Percentiles rank a stretch among this genome's conserved stretches.
phyloP scores from a whole-genome alignment of 2,329 filamentous ascomycete species.

The Arthrocladium fulminans region DNA sequence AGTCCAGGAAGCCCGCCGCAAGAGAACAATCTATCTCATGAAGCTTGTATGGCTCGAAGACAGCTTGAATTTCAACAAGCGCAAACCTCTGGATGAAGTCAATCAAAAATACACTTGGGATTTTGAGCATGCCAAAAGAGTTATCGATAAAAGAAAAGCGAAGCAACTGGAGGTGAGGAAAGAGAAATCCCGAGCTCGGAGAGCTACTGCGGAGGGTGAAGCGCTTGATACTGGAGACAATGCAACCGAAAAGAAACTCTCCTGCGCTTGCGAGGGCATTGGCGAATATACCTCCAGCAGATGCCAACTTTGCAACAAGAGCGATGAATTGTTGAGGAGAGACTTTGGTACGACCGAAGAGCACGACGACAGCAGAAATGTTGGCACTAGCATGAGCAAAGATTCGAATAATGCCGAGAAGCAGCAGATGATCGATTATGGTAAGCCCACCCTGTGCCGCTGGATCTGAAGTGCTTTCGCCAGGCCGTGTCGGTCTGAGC shows the following conservation, averaged over 20 bases:
- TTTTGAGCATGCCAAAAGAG: slow-evolving; percentile 18
- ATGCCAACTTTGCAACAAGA: no score
- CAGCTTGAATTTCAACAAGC: slow-evolving; percentile 29
- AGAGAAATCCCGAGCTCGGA: slow-evolving; percentile 16
- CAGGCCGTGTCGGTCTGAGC: not conserved
- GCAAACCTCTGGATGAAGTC: slow-evolving; percentile 28
- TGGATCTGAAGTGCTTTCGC: not conserved
- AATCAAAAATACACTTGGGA: slow-evolving; percentile 27
- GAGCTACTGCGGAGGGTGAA: not conserved
- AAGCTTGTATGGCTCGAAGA: slow-evolving; percentile 41
- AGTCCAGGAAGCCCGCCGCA: slow-evolving; percentile 33
- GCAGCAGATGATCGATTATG: slow-evolving; percentile 2
- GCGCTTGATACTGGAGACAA: not conserved
- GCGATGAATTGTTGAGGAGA: no score
- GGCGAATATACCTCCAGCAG: not conserved
- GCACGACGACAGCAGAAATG: not conserved
- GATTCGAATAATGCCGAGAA: not conserved
- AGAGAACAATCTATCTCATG: slow-evolving; percentile 36
- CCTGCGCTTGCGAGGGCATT: not conserved
- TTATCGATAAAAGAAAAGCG: not conserved
- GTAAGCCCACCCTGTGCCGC: not conserved
- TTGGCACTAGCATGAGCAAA: not conserved
- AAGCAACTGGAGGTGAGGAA: slow-evolving; percentile 6
- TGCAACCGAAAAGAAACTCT: not conserved
- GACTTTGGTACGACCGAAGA: not conserved